Evolutionary conservation across 2,329 filamentous ascomycete genomes (phyloP).

Genomic region (Fusarium sterilihyphosum): DNA sequence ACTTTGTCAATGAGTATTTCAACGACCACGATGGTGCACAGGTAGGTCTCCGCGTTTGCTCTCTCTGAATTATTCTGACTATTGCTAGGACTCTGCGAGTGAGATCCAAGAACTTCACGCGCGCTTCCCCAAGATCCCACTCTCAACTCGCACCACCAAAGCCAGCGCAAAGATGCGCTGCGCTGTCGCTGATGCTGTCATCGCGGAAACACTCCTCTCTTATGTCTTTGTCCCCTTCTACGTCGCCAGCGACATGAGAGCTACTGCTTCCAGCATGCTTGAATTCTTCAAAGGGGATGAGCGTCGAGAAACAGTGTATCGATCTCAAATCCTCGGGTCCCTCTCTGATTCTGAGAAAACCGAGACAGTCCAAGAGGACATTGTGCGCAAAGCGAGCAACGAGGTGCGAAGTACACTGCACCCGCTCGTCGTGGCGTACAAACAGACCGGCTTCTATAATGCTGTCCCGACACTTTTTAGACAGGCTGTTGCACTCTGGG

Average conservation of each 20-base stretch:
- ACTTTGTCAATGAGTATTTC: constrained; percentile 43
- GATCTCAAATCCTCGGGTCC: constrained; percentile 43
- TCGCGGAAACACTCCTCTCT: constrained; percentile 34
- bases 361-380: constrained; percentile 34
- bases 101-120: constrained; percentile 39
- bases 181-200: constrained; percentile 43
- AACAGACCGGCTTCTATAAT: constrained; percentile 40
- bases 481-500: constrained; percentile 41
- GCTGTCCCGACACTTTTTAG: constrained; percentile 38
- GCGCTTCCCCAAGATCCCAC: constrained; percentile 39
- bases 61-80: neutral
- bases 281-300: constrained; percentile 40
- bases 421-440: constrained; percentile 36
- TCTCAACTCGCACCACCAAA: constrained; percentile 35
- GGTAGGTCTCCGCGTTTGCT: neutral
- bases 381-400: constrained; percentile 41
- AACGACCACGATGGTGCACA: constrained; percentile 38
- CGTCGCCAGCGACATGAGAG: constrained; percentile 25
- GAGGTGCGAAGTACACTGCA: constrained; percentile 34
- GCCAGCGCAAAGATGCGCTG: constrained; percentile 42
- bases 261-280: constrained; percentile 33
- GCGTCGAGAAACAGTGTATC: constrained; percentile 40
- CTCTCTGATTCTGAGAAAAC: constrained; percentile 31
- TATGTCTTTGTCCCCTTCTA: constrained; percentile 47
- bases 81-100: constrained; percentile 24